Evolutionary conservation across 257 asterid species (phyloP).

Genomic region (Nicotiana sylvestris): DNA sequence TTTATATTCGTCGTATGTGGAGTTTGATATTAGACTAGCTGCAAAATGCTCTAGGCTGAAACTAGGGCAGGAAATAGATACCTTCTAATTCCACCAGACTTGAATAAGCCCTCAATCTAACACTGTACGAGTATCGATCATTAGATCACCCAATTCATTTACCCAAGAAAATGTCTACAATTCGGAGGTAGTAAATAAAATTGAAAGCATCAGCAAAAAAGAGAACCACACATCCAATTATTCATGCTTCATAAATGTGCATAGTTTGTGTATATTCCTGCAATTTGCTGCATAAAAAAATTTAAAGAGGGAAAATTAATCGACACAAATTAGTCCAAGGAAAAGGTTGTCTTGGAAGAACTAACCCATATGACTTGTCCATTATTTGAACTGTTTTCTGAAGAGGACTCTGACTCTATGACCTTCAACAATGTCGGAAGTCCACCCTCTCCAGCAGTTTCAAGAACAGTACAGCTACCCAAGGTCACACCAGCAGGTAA

Average conservation of each 20-base stretch:
- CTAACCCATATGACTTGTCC: constrained; percentile 57
- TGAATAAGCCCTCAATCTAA: background rate
- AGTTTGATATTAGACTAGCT: background rate
- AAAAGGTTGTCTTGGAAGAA: background rate
- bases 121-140: background rate
- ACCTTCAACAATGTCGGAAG: constrained; percentile 39
- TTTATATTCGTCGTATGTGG: background rate
- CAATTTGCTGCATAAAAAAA: background rate
- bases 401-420: constrained; percentile 38
- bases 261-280: background rate
- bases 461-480: constrained; percentile 49
- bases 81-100: background rate
- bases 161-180: background rate
- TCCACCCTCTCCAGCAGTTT: constrained; percentile 58
- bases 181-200: background rate
- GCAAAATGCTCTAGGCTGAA: background rate
- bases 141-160: background rate
- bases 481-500: constrained; percentile 38
- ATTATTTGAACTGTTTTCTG: constrained; percentile 15
- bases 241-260: background rate
- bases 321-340: background rate
- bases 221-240: background rate
- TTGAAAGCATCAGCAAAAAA: background rate
- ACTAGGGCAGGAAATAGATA: background rate
- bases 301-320: background rate